Percentiles rank a stretch among this genome's conserved stretches.
These are phyloP conservation scores for Linum lewisii DNA, from an alignment of 345 rosid genomes.

Conservation along the genomic window DNA sequence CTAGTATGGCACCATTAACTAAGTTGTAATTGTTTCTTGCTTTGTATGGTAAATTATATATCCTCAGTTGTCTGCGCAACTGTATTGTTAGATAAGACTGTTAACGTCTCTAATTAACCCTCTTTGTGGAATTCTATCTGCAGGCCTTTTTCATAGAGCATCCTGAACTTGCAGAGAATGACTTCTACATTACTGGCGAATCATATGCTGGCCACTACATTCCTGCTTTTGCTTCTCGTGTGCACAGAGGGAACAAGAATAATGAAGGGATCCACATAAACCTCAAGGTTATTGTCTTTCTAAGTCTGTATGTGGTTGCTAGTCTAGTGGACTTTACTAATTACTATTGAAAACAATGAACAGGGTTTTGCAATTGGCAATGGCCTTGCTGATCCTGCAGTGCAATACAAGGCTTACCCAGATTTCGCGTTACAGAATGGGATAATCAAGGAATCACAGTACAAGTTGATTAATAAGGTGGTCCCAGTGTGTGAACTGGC, in stretches of 20 bases:
- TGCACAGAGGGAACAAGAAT: slow-evolving; percentile 88
- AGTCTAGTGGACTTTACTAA: slow-evolving; percentile 3
- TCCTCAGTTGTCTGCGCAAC: not conserved
- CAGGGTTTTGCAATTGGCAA: slow-evolving; percentile 99
- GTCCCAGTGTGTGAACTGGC: slow-evolving; percentile 80
- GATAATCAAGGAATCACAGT: slow-evolving; percentile 42
- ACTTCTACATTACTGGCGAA: slow-evolving; percentile 94
- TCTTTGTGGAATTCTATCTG: slow-evolving; percentile 10
- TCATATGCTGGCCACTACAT: slow-evolving; percentile 99
- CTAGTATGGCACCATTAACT: not conserved
- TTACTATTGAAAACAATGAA: slow-evolving; percentile 15
- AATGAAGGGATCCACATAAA: slow-evolving; percentile 78
- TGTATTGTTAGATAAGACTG: not conserved
- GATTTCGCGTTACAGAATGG: slow-evolving; percentile 91
- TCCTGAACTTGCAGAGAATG: slow-evolving; percentile 62
- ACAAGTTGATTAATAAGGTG: slow-evolving; percentile 60
- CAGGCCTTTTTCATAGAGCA: slow-evolving; percentile 94
- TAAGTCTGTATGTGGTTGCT: not conserved
- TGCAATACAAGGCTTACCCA: slow-evolving; percentile 93
- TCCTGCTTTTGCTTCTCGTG: slow-evolving; percentile 92
- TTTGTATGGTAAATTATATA: no score
- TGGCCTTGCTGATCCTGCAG: slow-evolving; percentile 89
- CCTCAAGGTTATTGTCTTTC: slow-evolving; percentile 49
- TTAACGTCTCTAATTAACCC: slow-evolving; percentile 1
- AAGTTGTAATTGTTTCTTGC: no score